Conservation (phyloP, 2,329 filamentous ascomycete genomes). For the Ophidiomyces ophidiicola region DNA sequence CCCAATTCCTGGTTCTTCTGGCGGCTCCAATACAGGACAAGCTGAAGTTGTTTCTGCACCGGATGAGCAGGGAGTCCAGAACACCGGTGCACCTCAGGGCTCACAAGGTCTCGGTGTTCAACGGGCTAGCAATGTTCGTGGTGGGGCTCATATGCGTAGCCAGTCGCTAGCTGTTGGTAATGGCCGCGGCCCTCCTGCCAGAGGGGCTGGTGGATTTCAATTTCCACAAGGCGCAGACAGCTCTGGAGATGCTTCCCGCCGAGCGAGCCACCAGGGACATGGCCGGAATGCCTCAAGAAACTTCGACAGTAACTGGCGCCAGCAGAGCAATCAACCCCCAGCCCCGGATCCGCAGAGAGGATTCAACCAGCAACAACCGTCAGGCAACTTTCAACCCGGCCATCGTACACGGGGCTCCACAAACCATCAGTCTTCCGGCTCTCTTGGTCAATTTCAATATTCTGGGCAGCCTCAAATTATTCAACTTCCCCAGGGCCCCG, state of each 20-base stretch:
- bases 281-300: constrained; percentile 75
- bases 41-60: constrained; percentile 45
- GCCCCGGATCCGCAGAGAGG: constrained; percentile 39
- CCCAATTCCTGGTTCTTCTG: constrained; percentile 59
- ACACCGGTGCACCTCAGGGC: constrained; percentile 38
- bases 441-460: constrained; percentile 80
- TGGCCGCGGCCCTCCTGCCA: constrained; percentile 52
- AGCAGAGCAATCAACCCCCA: constrained; percentile 49
- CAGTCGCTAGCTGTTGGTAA: constrained; percentile 45
- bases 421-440: constrained; percentile 69
- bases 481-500: constrained; percentile 70
- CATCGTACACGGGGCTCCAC: constrained; percentile 78
- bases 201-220: constrained; percentile 60
- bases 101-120: constrained; percentile 51
- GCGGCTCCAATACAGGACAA: constrained; percentile 38
- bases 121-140: constrained; percentile 79
- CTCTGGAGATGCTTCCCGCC: constrained; percentile 34
- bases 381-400: constrained; percentile 73
- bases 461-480: constrained; percentile 75
- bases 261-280: constrained; percentile 48
- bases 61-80: constrained; percentile 32
- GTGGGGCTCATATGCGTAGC: constrained; percentile 47
- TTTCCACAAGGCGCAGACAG: constrained; percentile 50
- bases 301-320: constrained; percentile 97
- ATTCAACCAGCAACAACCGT: constrained; percentile 57